These are phyloP conservation scores for Lipomyces lipofer DNA, from an alignment of 805 yeast species.

Conservation along the genomic window DNA sequence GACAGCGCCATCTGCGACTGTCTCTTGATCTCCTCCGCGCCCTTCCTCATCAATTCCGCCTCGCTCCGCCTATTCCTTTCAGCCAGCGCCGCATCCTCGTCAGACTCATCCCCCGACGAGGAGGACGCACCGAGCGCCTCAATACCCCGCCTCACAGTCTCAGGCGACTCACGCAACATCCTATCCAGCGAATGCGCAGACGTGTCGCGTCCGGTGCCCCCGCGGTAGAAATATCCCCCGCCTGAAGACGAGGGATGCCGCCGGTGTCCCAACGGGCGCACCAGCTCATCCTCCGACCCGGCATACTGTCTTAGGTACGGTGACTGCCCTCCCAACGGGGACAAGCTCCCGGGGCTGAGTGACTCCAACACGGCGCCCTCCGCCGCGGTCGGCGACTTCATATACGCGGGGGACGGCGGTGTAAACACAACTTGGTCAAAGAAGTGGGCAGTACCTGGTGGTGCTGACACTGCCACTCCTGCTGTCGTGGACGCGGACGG, in stretches of 20 bases:
- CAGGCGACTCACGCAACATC: constrained; percentile 5
- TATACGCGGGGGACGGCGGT: constrained; percentile 1
- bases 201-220: constrained; percentile 1
- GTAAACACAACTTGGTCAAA: constrained; percentile 4
- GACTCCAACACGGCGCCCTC: not conserved
- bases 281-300: constrained; percentile 17
- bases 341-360: not conserved
- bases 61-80: constrained; percentile 12
- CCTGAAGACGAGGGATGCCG: not conserved
- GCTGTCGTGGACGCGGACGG: not conserved
- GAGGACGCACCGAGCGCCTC: not conserved
- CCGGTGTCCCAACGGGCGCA: not conserved
- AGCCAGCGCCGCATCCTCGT: constrained; percentile 7
- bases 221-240: not conserved
- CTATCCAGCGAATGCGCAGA: constrained; percentile 1
- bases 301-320: not conserved
- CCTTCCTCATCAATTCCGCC: constrained; percentile 14
- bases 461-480: not conserved
- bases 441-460: not conserved
- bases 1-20: not conserved
- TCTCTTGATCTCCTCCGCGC: constrained; percentile 10
- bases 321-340: not conserved
- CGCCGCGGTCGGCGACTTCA: constrained; percentile 1
- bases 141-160: not conserved
- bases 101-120: constrained; percentile 1